Percentiles rank a stretch among this genome's conserved stretches.
phyloP scores from a whole-genome alignment of 164 flowering plant species.

The Amborella trichopoda region DNA sequence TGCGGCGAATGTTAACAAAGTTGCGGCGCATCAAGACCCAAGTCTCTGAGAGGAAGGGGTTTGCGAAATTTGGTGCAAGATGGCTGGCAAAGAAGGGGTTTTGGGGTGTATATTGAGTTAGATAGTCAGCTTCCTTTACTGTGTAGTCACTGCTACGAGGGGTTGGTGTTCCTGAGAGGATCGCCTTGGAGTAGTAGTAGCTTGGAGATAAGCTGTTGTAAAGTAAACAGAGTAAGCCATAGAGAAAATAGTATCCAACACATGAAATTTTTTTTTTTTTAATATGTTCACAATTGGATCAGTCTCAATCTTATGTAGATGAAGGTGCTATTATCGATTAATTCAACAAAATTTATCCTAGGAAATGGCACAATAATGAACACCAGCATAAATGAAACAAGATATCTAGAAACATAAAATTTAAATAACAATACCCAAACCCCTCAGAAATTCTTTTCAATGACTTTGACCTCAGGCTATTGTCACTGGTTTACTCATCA shows the following conservation, averaged over 20 bases:
- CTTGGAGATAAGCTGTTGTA: slow-evolving; percentile 32
- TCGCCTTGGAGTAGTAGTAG: slow-evolving; percentile 38
- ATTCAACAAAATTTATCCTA: not conserved
- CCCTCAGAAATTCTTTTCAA: too few species aligned
- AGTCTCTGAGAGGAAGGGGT: slow-evolving; percentile 70
- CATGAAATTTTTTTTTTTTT: slow-evolving; percentile 23
- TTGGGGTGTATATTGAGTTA: slow-evolving; percentile 22
- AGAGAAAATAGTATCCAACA: not conserved
- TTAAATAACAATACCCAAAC: too few species aligned
- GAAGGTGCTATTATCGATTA: not conserved
- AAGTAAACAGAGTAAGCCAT: not conserved
- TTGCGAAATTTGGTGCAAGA: slow-evolving; percentile 54
- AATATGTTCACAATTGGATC: not conserved
- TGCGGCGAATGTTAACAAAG: slow-evolving; percentile 39
- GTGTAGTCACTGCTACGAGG: slow-evolving; percentile 66
- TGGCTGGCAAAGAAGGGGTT: slow-evolving; percentile 9
- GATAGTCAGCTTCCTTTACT: slow-evolving; percentile 48
- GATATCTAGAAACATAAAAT: too few species aligned
- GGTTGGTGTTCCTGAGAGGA: slow-evolving; percentile 42
- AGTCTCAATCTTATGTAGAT: not conserved
- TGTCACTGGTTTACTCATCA: too few species aligned
- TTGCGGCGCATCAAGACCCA: slow-evolving; percentile 42
- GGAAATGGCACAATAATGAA: not conserved
- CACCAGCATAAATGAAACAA: too few species aligned
- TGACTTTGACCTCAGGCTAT: too few species aligned